Base-by-base conservation (phyloP, 1,284 basidiomycete genomes). In the Tetrapyrgos nigripes region DNA sequence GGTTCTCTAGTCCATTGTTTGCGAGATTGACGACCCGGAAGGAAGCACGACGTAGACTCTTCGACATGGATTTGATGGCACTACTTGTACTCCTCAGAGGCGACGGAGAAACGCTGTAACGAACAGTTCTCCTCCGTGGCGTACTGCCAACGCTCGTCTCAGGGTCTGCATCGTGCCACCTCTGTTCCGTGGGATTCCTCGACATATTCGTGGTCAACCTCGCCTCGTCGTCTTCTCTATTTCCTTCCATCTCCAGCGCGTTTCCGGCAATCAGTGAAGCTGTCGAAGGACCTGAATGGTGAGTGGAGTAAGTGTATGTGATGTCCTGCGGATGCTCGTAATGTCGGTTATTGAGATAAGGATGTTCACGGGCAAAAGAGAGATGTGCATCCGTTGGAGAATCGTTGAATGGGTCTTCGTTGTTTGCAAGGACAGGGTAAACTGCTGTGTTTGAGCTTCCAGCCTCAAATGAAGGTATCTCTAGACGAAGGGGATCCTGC, bases 21-120 rank as follows among this genome's bases (percentile, higher is more conserved):
- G 86, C 87, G 50, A 95, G 75, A 70, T 94, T 94, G 35, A 94
- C 93, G 17, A 97, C 93, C 21, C 95, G 85, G 52, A 92, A 73
- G 31, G 92, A 94, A 46, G 88, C 86, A 17, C 89, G 80, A n/a
- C 86, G 79, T 5, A 96, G 63, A 59, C 79, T 85, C 55, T 80
- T 79, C 29, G 85, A 84, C 48, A 91, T 80, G 26, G 79, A 78
- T 64, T 82, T 83, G 50, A 92, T 73, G 13, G 80, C 83, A 5
- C 80, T 81, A 1, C 82, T 82, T 3, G 87, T 85, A 65, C 79
- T 83, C 64, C 83, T 83, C 37, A 88, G 67, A 1, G 86, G 83
- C 0, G 86, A 87, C 19, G 83, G 76, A 1, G 80, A 70, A 1
- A 76, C 62, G 62, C 76, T 81, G 62, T 89, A 88, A 21, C 82